phyloP scores from a whole-genome alignment of 805 yeast species.

The Kuraishia ogatae region DNA sequence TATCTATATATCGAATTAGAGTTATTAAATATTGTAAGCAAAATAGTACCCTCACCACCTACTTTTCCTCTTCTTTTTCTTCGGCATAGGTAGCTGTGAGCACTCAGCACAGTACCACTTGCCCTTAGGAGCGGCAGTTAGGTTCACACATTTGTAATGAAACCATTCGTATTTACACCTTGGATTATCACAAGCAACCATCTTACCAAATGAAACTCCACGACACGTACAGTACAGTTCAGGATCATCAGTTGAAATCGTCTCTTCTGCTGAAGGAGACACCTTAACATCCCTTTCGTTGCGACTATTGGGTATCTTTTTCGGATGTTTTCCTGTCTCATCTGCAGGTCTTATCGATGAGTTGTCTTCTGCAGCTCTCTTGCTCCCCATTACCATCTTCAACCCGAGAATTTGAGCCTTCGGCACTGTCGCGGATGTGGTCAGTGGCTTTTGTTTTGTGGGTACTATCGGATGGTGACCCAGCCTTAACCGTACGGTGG shows the following conservation, averaged over 20 bases:
- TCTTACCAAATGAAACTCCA: constrained; percentile 64
- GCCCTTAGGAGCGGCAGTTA: constrained; percentile 81
- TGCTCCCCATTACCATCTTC: neutral
- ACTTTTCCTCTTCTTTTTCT: constrained; percentile 11
- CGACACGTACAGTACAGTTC: constrained; percentile 39
- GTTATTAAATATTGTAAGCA: no score
- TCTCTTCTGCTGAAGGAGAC: neutral
- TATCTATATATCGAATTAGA: no score
- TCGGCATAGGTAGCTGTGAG: constrained; percentile 7
- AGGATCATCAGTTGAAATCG: constrained; percentile 5
- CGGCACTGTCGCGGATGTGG: neutral
- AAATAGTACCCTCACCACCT: constrained; percentile 1
- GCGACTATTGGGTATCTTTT: no score
- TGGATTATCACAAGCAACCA: constrained; percentile 94
- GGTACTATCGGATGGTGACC: neutral
- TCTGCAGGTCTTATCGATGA: no score
- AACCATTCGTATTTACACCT: constrained; percentile 92
- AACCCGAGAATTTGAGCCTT: neutral
- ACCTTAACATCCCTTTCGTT: no score
- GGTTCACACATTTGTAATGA: constrained; percentile 91
- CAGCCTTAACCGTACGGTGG: neutral
- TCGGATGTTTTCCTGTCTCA: no score
- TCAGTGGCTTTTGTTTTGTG: neutral
- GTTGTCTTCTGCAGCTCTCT: neutral
- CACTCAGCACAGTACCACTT: constrained; percentile 94